phyloP scores from a whole-genome alignment of 805 yeast genomes.

The Brettanomyces bruxellensis region DNA sequence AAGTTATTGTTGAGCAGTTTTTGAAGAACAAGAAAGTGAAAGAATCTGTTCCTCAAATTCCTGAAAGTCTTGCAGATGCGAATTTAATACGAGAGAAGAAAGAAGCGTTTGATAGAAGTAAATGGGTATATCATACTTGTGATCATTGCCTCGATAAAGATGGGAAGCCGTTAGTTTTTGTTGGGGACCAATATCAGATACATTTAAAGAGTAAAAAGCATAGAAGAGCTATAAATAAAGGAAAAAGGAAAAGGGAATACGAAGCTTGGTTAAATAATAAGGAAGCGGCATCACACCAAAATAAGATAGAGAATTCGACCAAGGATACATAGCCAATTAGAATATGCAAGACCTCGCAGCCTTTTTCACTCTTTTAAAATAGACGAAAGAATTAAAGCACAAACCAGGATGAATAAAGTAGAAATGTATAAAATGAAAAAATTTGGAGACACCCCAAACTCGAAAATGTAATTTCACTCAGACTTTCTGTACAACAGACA shows the following conservation, averaged over 20 bases:
- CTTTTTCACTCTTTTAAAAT: no score
- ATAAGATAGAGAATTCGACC: no score
- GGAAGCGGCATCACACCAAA: no score
- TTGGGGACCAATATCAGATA: constrained; percentile 66
- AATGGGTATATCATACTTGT: constrained; percentile 67
- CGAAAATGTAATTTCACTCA: no score
- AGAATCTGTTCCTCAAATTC: constrained; percentile 7
- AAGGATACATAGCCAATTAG: no score
- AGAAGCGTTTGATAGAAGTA: constrained; percentile 8
- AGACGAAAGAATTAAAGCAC: no score
- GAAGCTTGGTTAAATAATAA: no score
- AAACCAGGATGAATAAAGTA: no score
- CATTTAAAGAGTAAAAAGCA: constrained; percentile 70
- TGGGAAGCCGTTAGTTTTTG: constrained; percentile 48
- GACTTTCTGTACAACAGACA: not conserved
- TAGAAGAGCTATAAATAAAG: constrained; percentile 31
- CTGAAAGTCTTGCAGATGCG: constrained; percentile 9
- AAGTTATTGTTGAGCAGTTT: constrained; percentile 32
- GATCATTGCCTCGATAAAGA: constrained; percentile 50
- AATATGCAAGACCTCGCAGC: no score
- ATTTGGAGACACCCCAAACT: no score
- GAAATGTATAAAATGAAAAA: no score
- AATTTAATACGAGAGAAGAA: constrained; percentile 4
- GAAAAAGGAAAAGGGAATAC: no score
- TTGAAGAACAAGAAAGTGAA: constrained; percentile 6